phyloP scores from a whole-genome alignment of 2,329 filamentous ascomycete species.

The Drechslera avenae region DNA sequence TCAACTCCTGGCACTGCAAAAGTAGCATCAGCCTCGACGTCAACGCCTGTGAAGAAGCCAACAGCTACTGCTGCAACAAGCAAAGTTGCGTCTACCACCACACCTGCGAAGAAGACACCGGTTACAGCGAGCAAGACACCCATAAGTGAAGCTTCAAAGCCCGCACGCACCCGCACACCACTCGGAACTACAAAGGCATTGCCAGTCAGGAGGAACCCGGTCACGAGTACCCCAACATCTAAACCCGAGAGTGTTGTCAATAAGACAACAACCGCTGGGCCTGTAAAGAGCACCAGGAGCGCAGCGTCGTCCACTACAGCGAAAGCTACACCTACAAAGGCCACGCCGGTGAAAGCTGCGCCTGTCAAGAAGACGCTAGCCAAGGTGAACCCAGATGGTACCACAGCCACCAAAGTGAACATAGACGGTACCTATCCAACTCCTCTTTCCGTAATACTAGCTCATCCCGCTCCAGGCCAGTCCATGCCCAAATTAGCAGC shows the following conservation, averaged over 20 bases:
- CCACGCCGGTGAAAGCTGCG: conserved; percentile 20
- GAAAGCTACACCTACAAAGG: conserved; percentile 18
- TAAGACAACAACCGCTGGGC: conserved; percentile 16
- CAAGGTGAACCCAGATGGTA: conserved; percentile 20
- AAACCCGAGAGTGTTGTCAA: conserved; percentile 17
- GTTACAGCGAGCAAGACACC: conserved; percentile 24
- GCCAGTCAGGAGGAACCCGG: conserved; percentile 14
- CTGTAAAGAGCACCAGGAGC: conserved; percentile 21
- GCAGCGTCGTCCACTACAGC: conserved; percentile 8
- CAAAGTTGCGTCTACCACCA: conserved; percentile 32
- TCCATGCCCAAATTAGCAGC: conserved; percentile 21
- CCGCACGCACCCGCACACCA: conserved; percentile 19
- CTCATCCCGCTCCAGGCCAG: conserved; percentile 35
- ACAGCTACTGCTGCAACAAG: conserved; percentile 17
- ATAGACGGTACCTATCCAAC: conserved; percentile 39
- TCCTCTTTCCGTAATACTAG: conserved; percentile 28
- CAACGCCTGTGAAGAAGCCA: conserved; percentile 12
- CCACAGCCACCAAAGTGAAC: conserved; percentile 16
- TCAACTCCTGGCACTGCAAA: conserved; percentile 5
- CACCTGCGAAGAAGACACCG: conserved; percentile 25
- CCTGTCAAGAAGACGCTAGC: conserved; percentile 33
- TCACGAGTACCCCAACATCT: conserved; percentile 6
- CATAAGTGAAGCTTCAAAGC: conserved; percentile 22
- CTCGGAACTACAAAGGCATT: conserved; percentile 29
- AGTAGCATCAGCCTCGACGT: conserved; percentile 13